Base-by-base conservation (phyloP, 2,329 filamentous ascomycete species). In the Hypoxylon sp. region DNA sequence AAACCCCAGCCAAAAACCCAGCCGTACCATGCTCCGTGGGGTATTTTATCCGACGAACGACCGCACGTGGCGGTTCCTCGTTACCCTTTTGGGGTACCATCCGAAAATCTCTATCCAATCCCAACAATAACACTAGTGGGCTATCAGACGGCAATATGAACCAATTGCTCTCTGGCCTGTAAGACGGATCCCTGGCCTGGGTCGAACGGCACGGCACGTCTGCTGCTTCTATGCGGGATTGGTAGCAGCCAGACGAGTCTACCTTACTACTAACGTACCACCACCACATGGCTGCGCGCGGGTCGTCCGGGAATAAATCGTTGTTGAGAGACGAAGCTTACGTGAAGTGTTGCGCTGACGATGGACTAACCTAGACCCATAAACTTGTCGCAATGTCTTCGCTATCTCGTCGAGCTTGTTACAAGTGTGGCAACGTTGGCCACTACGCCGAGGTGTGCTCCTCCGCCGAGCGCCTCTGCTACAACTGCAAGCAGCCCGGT, bases 401-500 rank as follows among this genome's bases (percentile, higher is more conserved):
- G 61, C 83, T 92, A 70, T 91, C 89, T 74, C 89, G 90, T 78
- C 88, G 90, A 78, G 89, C 89, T 70, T 93, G 90, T 83, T 91
- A 91, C 83, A 91, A 88, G 77, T 88, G 86, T 79, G 90, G 90
- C 80, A 92, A 92, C 72, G 88, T 92, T 76, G 89, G 89, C 76
- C 89, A 92, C 76, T 88, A 86, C 67, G 82, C 81, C 74, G 93
- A 98, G 85, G 93, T 97, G 69, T 99, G 95, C 89, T 95, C 94
- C 62, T 97, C 94, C 59, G 90, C 93, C 59, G 94, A 99, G 85
- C 91, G 95, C 74, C 90, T 99, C 73, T 99, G 95, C 89, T 99
- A 99, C 83, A 99, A 99, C 84, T 99, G 95, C 87, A 94, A 94
- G 83, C 90, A 94, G 80, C 90, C 90, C 62, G 90, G 87, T 88